Evolutionary conservation across 306 rosid species (phyloP).

Genomic region (Cotoneaster glaucophyllus): DNA sequence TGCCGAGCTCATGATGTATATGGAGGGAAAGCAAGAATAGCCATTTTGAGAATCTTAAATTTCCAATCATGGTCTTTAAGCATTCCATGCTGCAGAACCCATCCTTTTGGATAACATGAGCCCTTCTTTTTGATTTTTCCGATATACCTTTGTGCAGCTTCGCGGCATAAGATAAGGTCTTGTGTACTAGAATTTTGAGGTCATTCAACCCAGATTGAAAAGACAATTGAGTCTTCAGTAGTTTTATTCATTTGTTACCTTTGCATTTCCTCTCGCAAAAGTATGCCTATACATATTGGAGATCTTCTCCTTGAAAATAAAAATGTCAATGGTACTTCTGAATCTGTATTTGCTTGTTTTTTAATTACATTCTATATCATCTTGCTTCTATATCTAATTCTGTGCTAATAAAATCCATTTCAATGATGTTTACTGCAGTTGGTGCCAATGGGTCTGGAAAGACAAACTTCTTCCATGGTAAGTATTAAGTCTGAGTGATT

Average conservation of each 20-base stretch:
- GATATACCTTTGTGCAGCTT: not conserved
- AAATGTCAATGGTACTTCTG: not conserved
- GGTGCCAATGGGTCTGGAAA: conserved; percentile 99
- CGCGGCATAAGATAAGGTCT: not conserved
- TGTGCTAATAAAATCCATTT: not conserved
- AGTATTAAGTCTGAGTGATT: conserved; percentile 11
- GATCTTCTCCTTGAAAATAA: not conserved
- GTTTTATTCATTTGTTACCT: not conserved
- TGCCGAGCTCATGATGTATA: not conserved
- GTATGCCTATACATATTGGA: not conserved
- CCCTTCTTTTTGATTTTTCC: not conserved
- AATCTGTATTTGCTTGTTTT: conserved; percentile 1
- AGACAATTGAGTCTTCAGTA: not conserved
- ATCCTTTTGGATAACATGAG: not conserved
- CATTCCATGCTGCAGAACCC: not conserved
- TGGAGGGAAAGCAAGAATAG: not conserved
- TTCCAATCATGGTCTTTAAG: not conserved
- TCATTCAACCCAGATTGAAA: not conserved
- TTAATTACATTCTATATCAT: not conserved
- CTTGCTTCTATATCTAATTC: not conserved
- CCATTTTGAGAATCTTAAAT: not conserved
- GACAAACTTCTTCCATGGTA: conserved; percentile 94
- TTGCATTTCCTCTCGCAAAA: conserved; percentile 1
- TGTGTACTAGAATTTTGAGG: not conserved
- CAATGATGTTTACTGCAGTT: conserved; percentile 41